Evolutionary conservation across 768 basidiomycete genomes (phyloP), one percentile per base, ranked within the genome.

Genomic region (Termitomyces sp.): DNA sequence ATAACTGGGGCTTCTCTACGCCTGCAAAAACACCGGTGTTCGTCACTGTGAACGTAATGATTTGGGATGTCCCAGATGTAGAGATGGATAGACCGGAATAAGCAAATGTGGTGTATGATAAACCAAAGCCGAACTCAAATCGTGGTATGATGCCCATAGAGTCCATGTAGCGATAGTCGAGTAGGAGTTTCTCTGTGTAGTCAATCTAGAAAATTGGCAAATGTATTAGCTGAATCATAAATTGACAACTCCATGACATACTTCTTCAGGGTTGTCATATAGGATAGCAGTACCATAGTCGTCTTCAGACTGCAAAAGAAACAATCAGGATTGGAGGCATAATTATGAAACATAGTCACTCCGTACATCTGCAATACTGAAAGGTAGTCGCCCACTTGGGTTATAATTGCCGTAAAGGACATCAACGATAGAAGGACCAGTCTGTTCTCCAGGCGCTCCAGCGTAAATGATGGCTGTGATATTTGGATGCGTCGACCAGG

Each of bases 401-500:
- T 91, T 94, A 67, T 83, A 85, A 21, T 70, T 72, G 0, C 91
- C 93, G 59, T 84, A 92, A 5, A 94, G 67, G 17, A 96, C 79
- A 62, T 94, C 91, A 14, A 86, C 79, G 17, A 95, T 77, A 3
- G 83, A 78, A 58, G 86, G 88, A 0, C 91, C 91, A 0, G 86
- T 84, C 71, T 95, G 89, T 65, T 89, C 85, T 19, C 92, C 92
- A 12, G 73, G 69, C 11, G 71, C 72, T 17, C 84, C 83, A 10
- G 80, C 80, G 55, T 76, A 80, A 12, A 84, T 63, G n/a, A 85
- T 81, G 2, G 75, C 84, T 5, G 84, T 84, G 61, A 85, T 79
- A 58, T 94, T 94, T 2, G 89, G 83, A 58, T 94, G 79, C 12
- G 79, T 76, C 27, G 84, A 84, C 90, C 91, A 94, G 8, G 76